Conservation (phyloP, 164 flowering plant genomes). For the Sedum album region DNA sequence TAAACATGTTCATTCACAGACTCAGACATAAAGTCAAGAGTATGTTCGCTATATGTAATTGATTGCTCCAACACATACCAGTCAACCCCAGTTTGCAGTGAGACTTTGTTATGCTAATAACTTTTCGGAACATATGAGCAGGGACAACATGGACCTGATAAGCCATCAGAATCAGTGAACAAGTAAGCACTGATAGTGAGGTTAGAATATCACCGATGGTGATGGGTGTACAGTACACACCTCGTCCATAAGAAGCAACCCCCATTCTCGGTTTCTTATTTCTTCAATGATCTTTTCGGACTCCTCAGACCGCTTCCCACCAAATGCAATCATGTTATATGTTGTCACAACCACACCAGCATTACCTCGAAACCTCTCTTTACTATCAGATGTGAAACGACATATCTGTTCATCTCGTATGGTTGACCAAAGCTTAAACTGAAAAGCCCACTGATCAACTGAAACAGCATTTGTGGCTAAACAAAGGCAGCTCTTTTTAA, state of each 20-base stretch:
- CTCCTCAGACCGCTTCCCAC: constrained; percentile 96
- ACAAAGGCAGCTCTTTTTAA: constrained; percentile 94
- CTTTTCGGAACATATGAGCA: constrained; percentile 96
- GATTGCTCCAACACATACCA: constrained; percentile 27
- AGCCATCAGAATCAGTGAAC: neutral
- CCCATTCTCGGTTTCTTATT: constrained; percentile 97
- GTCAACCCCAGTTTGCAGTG: constrained; percentile 98
- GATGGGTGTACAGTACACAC: constrained; percentile 21
- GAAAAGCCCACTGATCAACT: constrained; percentile 99
- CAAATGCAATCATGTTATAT: constrained; percentile 98
- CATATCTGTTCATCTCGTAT: constrained; percentile 86
- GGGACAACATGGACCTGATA: constrained; percentile 96
- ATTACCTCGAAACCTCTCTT: constrained; percentile 91
- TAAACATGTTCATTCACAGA: neutral
- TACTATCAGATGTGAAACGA: constrained; percentile 97
- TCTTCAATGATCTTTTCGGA: constrained; percentile 98
- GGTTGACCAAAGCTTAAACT: constrained; percentile 89
- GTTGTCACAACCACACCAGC: constrained; percentile 98
- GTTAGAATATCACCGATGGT: neutral
- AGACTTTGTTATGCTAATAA: constrained; percentile 90
- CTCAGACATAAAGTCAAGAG: constrained; percentile 24
- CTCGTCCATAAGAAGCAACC: constrained; percentile 99
- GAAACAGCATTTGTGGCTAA: constrained; percentile 99
- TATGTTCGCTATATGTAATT: constrained; percentile 22
- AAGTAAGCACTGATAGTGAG: neutral